Evolutionary conservation across 2,329 filamentous ascomycete species (phyloP).

Genomic region (Penicillium sp.): DNA sequence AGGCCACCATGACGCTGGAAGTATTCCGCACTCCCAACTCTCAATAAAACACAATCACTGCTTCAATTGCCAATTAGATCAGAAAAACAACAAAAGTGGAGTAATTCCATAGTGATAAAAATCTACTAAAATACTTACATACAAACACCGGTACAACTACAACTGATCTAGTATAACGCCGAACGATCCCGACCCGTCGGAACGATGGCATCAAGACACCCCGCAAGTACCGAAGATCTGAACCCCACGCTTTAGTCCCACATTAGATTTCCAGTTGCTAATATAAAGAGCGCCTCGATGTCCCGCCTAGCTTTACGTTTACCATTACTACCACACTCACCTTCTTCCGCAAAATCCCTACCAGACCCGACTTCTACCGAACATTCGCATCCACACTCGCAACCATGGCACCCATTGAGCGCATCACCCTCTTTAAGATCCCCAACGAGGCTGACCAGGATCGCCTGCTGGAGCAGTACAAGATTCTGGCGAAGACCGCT

Average conservation of each 20-base stretch:
- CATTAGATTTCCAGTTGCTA: background rate
- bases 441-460: constrained; percentile 47
- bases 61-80: background rate
- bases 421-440: constrained; percentile 56
- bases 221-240: background rate
- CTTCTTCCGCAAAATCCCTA: background rate
- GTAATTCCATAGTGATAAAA: background rate
- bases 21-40: background rate
- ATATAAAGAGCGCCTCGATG: background rate
- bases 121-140: too few relatives aligned
- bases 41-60: background rate
- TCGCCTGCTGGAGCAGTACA: constrained; percentile 47
- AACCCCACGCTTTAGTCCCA: background rate
- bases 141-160: background rate
- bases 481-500: constrained; percentile 43
- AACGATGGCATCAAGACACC: background rate
- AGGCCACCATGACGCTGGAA: background rate
- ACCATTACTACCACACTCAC: background rate
- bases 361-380: background rate
- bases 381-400: background rate
- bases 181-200: background rate
- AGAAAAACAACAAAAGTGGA: background rate
- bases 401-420: constrained; percentile 46
- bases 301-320: background rate
- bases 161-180: background rate